Conservation (phyloP, 352 stramenopile species). For the Pythium aphanidermatum region DNA sequence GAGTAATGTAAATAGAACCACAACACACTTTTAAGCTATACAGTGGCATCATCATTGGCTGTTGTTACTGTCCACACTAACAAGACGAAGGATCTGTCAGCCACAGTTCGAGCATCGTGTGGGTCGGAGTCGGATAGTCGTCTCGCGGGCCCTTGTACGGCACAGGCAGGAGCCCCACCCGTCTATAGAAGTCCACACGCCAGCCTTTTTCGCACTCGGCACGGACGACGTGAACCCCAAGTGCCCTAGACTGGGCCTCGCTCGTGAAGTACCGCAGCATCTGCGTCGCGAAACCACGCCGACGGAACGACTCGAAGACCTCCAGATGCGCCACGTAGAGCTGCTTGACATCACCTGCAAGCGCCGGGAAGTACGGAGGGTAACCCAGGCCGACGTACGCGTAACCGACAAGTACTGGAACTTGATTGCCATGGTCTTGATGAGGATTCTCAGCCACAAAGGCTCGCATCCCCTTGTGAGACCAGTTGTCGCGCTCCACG, state of each 20-base stretch:
- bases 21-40: too few species aligned
- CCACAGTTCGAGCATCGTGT: constrained; percentile 40
- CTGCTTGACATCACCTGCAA: constrained; percentile 17
- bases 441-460: constrained; percentile 25
- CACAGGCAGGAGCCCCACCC: constrained; percentile 19
- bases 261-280: constrained; percentile 19
- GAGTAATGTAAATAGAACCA: too few species aligned
- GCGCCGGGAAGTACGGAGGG: constrained; percentile 25
- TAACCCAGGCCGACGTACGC: constrained; percentile 20
- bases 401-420: constrained; percentile 1
- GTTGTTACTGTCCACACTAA: too few species aligned
- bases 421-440: not conserved
- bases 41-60: too few species aligned
- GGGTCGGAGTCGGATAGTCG: constrained; percentile 21
- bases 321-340: constrained; percentile 22
- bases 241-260: constrained; percentile 8
- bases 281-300: constrained; percentile 10
- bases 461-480: constrained; percentile 14
- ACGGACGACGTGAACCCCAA: constrained; percentile 16
- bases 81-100: too few species aligned
- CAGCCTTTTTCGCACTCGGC: constrained; percentile 29
- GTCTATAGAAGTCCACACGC: constrained; percentile 20
- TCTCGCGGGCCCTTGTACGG: constrained; percentile 23
- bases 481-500: constrained; percentile 22
- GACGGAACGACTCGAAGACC: constrained; percentile 19